Evolutionary conservation across 2,329 filamentous ascomycete species (phyloP).

Genomic region (Hypoxylon sp.): DNA sequence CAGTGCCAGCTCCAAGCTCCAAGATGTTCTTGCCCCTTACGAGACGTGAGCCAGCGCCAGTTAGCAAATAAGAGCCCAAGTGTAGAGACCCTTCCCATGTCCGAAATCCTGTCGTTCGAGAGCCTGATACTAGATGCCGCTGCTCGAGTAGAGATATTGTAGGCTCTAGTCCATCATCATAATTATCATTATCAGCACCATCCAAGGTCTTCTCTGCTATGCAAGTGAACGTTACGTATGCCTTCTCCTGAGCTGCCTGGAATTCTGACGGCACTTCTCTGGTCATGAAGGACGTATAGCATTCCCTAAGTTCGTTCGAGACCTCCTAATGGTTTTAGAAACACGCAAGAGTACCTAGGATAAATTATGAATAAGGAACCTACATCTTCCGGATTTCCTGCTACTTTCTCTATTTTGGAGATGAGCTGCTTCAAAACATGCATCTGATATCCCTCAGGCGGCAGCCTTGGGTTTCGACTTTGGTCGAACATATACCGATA

Average conservation of each 20-base stretch:
- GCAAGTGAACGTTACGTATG: constrained; percentile 73
- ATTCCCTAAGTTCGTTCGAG: constrained; percentile 71
- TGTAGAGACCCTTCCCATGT: constrained; percentile 80
- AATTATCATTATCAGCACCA: neutral
- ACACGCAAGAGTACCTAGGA: neutral
- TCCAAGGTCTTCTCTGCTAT: constrained; percentile 46
- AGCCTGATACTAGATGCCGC: constrained; percentile 68
- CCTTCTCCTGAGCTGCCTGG: constrained; percentile 68
- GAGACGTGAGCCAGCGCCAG: constrained; percentile 58
- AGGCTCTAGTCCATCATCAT: constrained; percentile 49
- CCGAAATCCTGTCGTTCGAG: constrained; percentile 74
- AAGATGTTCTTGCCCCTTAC: constrained; percentile 69
- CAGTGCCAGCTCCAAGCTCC: constrained; percentile 77
- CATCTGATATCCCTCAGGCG: constrained; percentile 72
- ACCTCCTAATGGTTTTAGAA: constrained; percentile 66
- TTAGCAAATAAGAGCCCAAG: constrained; percentile 71
- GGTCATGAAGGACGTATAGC: constrained; percentile 67
- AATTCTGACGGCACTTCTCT: constrained; percentile 53
- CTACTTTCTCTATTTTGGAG: constrained; percentile 69
- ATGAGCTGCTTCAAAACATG: constrained; percentile 73
- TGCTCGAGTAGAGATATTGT: constrained; percentile 68
- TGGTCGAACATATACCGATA: constrained; percentile 71
- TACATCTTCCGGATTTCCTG: constrained; percentile 73
- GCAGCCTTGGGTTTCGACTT: constrained; percentile 61
- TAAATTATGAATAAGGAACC: neutral